A percentile compares a stretch with the other conserved stretches of the same genome.
Conservation (phyloP, 164 flowering plant species). For the Vitis amurensis region DNA sequence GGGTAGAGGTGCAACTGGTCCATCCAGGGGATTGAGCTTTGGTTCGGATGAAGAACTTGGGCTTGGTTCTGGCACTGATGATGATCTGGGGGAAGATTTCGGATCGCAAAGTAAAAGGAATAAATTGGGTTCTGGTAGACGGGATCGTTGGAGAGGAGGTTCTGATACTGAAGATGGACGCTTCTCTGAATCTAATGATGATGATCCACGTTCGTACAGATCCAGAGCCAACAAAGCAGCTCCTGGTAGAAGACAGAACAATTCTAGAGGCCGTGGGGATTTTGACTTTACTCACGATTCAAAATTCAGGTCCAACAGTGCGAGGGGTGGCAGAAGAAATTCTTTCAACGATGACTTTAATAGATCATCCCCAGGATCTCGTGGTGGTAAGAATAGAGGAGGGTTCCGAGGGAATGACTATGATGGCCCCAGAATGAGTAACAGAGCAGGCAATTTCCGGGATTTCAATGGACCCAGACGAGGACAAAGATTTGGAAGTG, state of each 20-base stretch:
- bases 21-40: conserved; percentile 37
- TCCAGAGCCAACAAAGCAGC: conserved; percentile 29
- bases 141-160: conserved; percentile 20
- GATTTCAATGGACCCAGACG: conserved; percentile 21
- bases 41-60: conserved; percentile 54
- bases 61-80: conserved; percentile 33
- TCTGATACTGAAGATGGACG: conserved; percentile 31
- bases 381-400: conserved; percentile 19
- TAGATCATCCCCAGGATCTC: conserved; percentile 23
- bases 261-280: conserved; percentile 17
- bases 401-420: conserved; percentile 21
- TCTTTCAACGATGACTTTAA: conserved; percentile 23
- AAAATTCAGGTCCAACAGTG: conserved; percentile 16
- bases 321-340: conserved; percentile 20
- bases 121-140: conserved; percentile 25
- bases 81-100: conserved; percentile 26
- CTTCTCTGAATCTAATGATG: conserved; percentile 42
- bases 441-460: conserved; percentile 10
- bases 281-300: conserved; percentile 15
- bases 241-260: conserved; percentile 24
- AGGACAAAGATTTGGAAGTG: conserved; percentile 22
- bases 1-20: conserved; percentile 33
- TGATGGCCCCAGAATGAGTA: conserved; percentile 22
- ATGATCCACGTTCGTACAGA: conserved; percentile 20
- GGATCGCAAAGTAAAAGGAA: conserved; percentile 23